Percentiles rank a stretch among this genome's conserved stretches.
Conservation (phyloP, 768 basidiomycete species). For the Auriscalpium microsporum region DNA sequence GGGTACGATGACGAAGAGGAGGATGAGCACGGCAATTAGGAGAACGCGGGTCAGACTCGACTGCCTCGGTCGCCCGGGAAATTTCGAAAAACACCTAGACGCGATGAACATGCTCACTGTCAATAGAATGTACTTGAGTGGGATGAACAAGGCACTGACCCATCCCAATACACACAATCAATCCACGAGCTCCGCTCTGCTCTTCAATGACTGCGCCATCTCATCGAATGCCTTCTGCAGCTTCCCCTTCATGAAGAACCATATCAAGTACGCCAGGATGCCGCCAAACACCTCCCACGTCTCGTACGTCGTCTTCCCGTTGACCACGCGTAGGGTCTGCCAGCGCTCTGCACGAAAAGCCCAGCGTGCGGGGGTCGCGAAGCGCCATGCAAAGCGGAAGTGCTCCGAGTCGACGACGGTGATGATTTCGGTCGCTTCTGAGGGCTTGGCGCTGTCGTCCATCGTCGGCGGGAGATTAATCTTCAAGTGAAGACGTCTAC, state of each 20-base stretch:
- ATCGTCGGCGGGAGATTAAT: slow-evolving; percentile 58
- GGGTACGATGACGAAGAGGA: no score
- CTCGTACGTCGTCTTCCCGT: slow-evolving; percentile 57
- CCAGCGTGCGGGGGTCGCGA: slow-evolving; percentile 33
- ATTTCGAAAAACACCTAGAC: no score
- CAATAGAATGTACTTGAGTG: no score
- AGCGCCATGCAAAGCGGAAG: slow-evolving; percentile 51
- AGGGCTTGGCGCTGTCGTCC: slow-evolving; percentile 31
- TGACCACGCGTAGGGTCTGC: slow-evolving; percentile 45
- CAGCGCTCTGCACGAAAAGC: slow-evolving; percentile 50
- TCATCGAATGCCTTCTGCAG: slow-evolving; percentile 40
- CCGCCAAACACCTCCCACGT: slow-evolving; percentile 54
- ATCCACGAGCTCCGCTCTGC: slow-evolving; percentile 30
- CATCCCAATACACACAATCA: no score
- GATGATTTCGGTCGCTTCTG: slow-evolving; percentile 37
- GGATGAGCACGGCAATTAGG: no score
- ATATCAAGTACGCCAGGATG: slow-evolving; percentile 43
- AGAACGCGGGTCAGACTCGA: no score
- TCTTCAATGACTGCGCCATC: slow-evolving; percentile 51
- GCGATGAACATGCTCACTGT: no score
- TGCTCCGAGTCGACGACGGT: slow-evolving; percentile 44
- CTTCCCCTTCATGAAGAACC: slow-evolving; percentile 33
- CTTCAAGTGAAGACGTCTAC: slow-evolving; percentile 39
- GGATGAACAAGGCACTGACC: no score
- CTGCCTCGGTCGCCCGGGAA: no score